phyloP scores from a whole-genome alignment of 2,329 filamentous ascomycete species.

The Macrophomina tecta region DNA sequence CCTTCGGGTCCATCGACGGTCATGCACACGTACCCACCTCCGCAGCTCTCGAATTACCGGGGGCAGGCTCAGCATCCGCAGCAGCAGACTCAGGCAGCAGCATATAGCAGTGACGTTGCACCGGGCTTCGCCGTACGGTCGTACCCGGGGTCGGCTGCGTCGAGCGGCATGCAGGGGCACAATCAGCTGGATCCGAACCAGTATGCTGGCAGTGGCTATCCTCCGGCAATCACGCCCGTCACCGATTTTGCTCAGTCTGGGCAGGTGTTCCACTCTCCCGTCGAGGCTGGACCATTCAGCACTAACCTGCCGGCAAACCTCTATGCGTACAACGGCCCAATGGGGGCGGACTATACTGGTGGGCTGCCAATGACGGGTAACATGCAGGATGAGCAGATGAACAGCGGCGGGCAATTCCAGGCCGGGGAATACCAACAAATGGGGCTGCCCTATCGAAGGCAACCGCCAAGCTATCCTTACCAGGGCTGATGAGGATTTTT shows the following conservation, averaged over 20 bases:
- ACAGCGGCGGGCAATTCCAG: background rate
- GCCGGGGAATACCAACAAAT: conserved; percentile 39
- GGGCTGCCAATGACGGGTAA: conserved; percentile 4
- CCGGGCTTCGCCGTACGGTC: conserved; percentile 38
- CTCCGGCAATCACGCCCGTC: conserved; percentile 13
- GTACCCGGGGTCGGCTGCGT: conserved; percentile 43
- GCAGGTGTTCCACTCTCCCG: conserved; percentile 43
- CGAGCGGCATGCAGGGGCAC: conserved; percentile 35
- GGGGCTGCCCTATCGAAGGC: conserved; percentile 36
- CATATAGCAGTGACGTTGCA: conserved; percentile 31
- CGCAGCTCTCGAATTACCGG: conserved; percentile 33
- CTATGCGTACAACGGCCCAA: conserved; percentile 35
- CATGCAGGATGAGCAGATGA: conserved; percentile 37
- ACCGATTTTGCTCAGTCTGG: conserved; percentile 33
- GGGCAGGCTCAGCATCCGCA: background rate
- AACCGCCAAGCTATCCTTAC: conserved; percentile 34
- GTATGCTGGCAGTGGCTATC: conserved; percentile 1
- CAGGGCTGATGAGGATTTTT: conserved; percentile 5
- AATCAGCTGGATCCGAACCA: conserved; percentile 11
- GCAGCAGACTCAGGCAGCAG: conserved; percentile 16
- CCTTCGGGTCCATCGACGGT: conserved; percentile 31
- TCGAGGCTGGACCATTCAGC: conserved; percentile 33
- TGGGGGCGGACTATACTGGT: background rate
- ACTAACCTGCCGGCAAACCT: conserved; percentile 33
- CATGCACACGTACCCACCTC: conserved; percentile 48